These are phyloP conservation scores for Russula sp. DNA, from an alignment of 768 basidiomycete genomes.

Conservation along the genomic window DNA sequence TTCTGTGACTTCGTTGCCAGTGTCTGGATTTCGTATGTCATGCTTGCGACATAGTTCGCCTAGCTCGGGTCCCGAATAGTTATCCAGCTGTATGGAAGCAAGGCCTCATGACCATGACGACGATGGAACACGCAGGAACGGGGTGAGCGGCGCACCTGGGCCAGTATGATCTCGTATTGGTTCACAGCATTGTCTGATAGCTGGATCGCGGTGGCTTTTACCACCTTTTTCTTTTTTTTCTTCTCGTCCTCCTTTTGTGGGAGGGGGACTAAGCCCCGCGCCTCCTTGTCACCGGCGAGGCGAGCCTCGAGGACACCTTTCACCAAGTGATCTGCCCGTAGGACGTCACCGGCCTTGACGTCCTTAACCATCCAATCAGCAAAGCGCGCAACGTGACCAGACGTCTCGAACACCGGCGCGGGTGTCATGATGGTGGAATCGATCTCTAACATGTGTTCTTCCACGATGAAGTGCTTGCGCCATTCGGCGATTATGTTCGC, in stretches of 20 bases:
- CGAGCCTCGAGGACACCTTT: slow-evolving; percentile 88
- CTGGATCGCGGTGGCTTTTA: slow-evolving; percentile 62
- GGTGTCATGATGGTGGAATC: slow-evolving; percentile 99
- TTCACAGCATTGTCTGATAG: slow-evolving; percentile 66
- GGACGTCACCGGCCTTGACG: slow-evolving; percentile 87
- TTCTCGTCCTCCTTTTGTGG: slow-evolving; percentile 51
- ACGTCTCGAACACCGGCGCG: slow-evolving; percentile 89
- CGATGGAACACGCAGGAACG: background rate
- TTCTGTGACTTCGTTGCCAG: slow-evolving; percentile 86
- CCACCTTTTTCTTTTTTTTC: slow-evolving; percentile 76
- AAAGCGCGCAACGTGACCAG: slow-evolving; percentile 96
- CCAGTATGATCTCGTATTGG: slow-evolving; percentile 78
- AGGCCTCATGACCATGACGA: slow-evolving; percentile 19
- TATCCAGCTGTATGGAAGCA: slow-evolving; percentile 63
- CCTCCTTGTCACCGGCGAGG: slow-evolving; percentile 85
- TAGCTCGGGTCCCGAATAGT: slow-evolving; percentile 84
- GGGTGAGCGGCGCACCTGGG: slow-evolving; percentile 56
- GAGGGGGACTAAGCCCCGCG: slow-evolving; percentile 66
- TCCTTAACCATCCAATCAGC: slow-evolving; percentile 99
- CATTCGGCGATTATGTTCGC: slow-evolving; percentile 96
- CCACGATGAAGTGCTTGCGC: slow-evolving; percentile 97
- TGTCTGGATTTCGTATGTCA: slow-evolving; percentile 83
- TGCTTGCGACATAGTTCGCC: slow-evolving; percentile 80
- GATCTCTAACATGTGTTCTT: slow-evolving; percentile 97
- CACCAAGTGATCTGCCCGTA: slow-evolving; percentile 94